Base-by-base conservation (phyloP, 805 yeast species). In the Starmera pachycereana region DNA sequence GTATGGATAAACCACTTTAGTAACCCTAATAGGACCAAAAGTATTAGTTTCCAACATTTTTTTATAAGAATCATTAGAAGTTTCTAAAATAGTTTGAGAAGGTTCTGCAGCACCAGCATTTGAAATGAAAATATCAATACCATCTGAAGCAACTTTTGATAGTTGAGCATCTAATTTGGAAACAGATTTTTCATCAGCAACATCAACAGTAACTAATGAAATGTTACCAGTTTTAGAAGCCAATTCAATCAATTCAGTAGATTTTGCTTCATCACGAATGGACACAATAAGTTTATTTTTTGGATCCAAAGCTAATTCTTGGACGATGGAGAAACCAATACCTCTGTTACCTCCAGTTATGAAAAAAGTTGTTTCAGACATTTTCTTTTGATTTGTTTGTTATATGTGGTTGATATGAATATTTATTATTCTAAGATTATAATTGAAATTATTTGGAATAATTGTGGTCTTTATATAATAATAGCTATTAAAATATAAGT, bases 21-120 rank as follows among this genome's bases (percentile, higher is more conserved):
- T 56, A 7, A 50, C 37, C 19, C 44, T 33, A 19, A 56, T 38
- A 9, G 58, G 46, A 6, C 58, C 62, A 13, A 52, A 18, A 9
- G 52, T 40, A 42, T 58, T 57, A 13, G 12, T 27, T 22, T 11
- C n/a, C 30, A 18, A 45, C 4, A 12, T 22, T 16, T 9, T n/a
- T 16, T 9, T 16, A 12, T 13, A 33, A 11, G 22, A 12, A 4
- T 33, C 12, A 16, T 19, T 16, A 33, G 27, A 5, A 11, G 35
- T 11, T 14, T 10, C 5, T 10, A 33, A 19, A 14, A 13, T 25
- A 11, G 35, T 12, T 12, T 7, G 12, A 10, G 12, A 4, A 9
- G 12, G n/a, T 11, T 29, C 12, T 6, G 46, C 39, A 19, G 30
- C 29, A 25, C 57, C 60, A 12, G 60, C 54, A 43, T 53, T 54